Conservation (phyloP, 176 grass and related monocot genomes). For the Panicum miliaceum region DNA sequence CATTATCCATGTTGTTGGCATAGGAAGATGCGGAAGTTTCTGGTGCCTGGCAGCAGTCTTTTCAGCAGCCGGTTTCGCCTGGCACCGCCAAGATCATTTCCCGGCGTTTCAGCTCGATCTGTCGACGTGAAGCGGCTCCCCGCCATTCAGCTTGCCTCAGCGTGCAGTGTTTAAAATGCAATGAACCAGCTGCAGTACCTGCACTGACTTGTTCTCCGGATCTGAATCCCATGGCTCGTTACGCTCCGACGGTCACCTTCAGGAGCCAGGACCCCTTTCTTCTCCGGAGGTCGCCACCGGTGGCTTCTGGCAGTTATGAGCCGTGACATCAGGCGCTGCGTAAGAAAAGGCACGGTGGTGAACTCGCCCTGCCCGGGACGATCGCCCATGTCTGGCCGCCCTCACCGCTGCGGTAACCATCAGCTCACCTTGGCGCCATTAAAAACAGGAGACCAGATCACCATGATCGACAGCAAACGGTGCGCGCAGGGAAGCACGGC, state of each 20-base stretch:
- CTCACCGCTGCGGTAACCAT: constrained; percentile 33
- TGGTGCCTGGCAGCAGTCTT: background rate
- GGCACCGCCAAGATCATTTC: constrained; percentile 21
- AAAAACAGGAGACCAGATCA: constrained; percentile 11
- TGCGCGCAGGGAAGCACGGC: background rate
- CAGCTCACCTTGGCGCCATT: constrained; percentile 40
- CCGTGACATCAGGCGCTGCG: constrained; percentile 26
- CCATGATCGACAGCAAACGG: constrained; percentile 20
- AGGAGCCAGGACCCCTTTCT: constrained; percentile 5
- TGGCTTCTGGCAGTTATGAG: constrained; percentile 13
- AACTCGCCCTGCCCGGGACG: background rate
- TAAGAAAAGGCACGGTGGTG: constrained; percentile 30
- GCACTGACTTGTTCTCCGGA: background rate
- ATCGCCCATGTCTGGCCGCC: constrained; percentile 13
- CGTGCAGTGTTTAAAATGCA: background rate
- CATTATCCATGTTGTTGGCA: background rate
- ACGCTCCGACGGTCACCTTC: constrained; percentile 32
- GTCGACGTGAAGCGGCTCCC: constrained; percentile 48
- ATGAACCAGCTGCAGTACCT: constrained; percentile 19
- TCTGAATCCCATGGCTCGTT: constrained; percentile 39
- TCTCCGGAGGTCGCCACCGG: constrained; percentile 13
- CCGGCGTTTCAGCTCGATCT: background rate
- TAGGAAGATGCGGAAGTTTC: background rate
- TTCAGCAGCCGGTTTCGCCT: constrained; percentile 12
- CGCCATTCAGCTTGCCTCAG: constrained; percentile 31